Evolutionary conservation across 257 asterid genomes (phyloP).

Genomic region (Pogostemon cablin): DNA sequence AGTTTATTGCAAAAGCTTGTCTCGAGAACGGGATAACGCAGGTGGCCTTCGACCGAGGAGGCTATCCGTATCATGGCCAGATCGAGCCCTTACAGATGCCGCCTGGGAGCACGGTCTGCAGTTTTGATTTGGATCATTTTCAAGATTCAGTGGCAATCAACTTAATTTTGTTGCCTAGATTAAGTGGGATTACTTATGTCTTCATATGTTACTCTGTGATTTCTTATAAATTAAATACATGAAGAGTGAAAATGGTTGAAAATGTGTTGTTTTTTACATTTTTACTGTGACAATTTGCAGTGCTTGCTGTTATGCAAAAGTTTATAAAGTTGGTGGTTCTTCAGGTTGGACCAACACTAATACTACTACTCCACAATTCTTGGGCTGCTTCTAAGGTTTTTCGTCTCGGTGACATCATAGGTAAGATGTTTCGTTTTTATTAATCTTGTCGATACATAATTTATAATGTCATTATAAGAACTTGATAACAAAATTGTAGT

Average conservation of each 20-base stretch:
- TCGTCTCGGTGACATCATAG: conserved; percentile 48
- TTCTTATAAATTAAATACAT: not conserved
- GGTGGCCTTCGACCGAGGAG: conserved; percentile 97
- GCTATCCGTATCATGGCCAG: conserved; percentile 94
- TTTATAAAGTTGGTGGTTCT: conserved; percentile 52
- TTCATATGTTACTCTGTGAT: too few species aligned
- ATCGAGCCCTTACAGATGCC: conserved; percentile 88
- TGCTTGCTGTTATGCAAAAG: conserved; percentile 13
- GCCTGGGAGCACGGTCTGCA: conserved; percentile 91
- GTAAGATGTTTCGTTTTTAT: conserved; percentile 32
- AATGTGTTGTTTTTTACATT: not conserved
- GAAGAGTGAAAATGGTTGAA: conserved; percentile 23
- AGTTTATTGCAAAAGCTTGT: conserved; percentile 75
- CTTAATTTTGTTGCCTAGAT: too few species aligned
- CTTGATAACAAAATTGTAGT: conserved; percentile 31
- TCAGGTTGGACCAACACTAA: conserved; percentile 52
- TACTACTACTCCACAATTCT: conserved; percentile 32
- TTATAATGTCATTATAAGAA: not conserved
- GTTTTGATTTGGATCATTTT: conserved; percentile 42
- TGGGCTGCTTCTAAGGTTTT: conserved; percentile 57
- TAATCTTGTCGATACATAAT: not conserved
- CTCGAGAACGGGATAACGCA: conserved; percentile 87
- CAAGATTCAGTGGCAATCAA: not conserved
- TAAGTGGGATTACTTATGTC: not conserved
- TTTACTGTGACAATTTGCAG: conserved; percentile 3